phyloP scores from a whole-genome alignment of 768 basidiomycete species.

The Suillus subalutaceus region DNA sequence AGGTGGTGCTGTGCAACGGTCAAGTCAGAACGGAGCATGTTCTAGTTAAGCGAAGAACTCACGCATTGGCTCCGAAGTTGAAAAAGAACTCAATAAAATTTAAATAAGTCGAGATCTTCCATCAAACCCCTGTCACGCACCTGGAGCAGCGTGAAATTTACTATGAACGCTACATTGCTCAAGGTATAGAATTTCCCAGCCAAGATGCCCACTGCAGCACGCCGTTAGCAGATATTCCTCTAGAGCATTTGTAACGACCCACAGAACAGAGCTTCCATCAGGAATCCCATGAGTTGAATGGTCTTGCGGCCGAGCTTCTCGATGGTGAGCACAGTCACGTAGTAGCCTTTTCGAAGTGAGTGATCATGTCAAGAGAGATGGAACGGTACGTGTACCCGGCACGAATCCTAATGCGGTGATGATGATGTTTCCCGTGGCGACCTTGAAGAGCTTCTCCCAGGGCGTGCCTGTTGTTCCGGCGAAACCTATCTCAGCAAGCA shows the following conservation, averaged over 20 bases:
- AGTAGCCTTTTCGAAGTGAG: conserved; percentile 54
- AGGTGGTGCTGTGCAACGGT: conserved; percentile 47
- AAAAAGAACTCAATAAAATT: conserved; percentile 61
- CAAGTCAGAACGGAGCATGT: background rate
- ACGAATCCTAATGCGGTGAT: conserved; percentile 78
- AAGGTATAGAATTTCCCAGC: conserved; percentile 65
- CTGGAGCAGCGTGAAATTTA: conserved; percentile 72
- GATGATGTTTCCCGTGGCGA: conserved; percentile 70
- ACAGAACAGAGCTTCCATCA: conserved; percentile 71
- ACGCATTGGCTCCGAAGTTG: conserved; percentile 80
- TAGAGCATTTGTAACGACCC: conserved; percentile 22
- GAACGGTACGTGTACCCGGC: conserved; percentile 49
- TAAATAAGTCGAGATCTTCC: background rate
- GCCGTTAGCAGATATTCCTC: background rate
- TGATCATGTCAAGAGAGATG: background rate
- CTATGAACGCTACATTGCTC: conserved; percentile 63
- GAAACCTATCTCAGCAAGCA: conserved; percentile 74
- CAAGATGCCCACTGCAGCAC: conserved; percentile 58
- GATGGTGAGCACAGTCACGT: conserved; percentile 65
- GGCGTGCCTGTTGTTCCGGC: conserved; percentile 57
- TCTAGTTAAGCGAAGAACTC: conserved; percentile 20
- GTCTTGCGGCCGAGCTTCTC: conserved; percentile 74
- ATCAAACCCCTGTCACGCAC: conserved; percentile 23
- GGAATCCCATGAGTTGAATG: conserved; percentile 79
- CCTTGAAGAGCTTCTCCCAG: conserved; percentile 68